These are phyloP conservation scores for Wallacemonas sp. DNA, from an alignment of 208 protist genomes.

Conservation along the genomic window DNA sequence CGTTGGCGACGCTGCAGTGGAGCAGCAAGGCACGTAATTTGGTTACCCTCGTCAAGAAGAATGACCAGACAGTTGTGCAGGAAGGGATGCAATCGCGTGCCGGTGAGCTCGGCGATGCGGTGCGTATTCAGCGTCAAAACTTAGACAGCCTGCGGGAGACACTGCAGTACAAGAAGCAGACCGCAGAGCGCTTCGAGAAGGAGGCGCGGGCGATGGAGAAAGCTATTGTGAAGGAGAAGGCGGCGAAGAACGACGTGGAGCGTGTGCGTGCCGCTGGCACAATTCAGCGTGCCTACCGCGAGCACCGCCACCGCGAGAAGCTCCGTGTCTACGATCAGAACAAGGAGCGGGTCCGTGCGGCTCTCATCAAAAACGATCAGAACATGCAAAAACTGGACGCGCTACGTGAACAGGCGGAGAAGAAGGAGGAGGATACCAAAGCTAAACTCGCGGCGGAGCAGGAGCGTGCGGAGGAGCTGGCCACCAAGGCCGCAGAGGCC, in stretches of 20 bases:
- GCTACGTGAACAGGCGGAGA: constrained; percentile 24
- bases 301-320: constrained; percentile 34
- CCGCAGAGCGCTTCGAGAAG: constrained; percentile 53
- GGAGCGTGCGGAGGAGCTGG: constrained; percentile 21
- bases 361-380: constrained; percentile 12
- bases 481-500: constrained; percentile 22
- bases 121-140: constrained; percentile 80
- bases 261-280: constrained; percentile 52
- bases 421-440: constrained; percentile 33
- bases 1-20: constrained; percentile 89
- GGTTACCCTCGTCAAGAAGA: constrained; percentile 87
- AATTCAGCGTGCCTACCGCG: constrained; percentile 53
- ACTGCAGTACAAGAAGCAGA: constrained; percentile 66
- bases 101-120: constrained; percentile 72
- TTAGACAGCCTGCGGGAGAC: constrained; percentile 80
- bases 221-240: constrained; percentile 32
- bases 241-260: constrained; percentile 19
- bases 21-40: constrained; percentile 89
- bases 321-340: constrained; percentile 43
- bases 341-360: constrained; percentile 30
- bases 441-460: constrained; percentile 18
- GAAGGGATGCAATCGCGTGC: constrained; percentile 66
- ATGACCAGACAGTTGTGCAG: constrained; percentile 77
- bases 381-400: constrained; percentile 28
- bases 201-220: constrained; percentile 45